Base-by-base conservation (phyloP, 768 basidiomycete species). In the Suillus paluster region DNA sequence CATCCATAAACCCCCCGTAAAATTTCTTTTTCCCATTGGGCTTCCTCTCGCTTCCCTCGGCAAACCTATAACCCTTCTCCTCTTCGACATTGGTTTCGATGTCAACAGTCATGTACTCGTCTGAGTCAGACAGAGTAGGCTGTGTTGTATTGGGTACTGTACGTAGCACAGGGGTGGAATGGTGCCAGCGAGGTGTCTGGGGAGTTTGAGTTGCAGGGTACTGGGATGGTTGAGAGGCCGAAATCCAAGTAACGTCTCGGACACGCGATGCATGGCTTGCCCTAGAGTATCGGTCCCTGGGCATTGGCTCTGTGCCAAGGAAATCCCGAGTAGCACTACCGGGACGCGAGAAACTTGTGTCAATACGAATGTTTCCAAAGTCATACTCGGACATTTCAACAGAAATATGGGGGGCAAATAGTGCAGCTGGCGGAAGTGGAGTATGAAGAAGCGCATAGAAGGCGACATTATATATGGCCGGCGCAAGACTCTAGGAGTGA, bases 41-140 rank as follows among this genome's bases (percentile, higher is more conserved):
- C 10, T 67, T 67, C 66, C 71, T 76, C 65, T 66, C 69, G 56
- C 70, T 67, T 66, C 65, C 25, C 56, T 73, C 73, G 56, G 55
- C 68, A 62, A 66, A 60, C 8, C 75, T 73, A 56, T 70, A 58
- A 10, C 60, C 67, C 49, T 75, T 68, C 33, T 53, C 62, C n/a
- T 63, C 41, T 3, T 73, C 72, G 34, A 66, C 69, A 23, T 61
- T 61, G 52, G 67, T 65, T 5, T 68, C 70, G 5, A 75, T 65
- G 30, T 61, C 72, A 64, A 75, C 71, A 5, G 73, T 75, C 73
- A 75, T 76, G 59, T 75, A 75, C 52, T 76, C 75, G 19, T 75
- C 73, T 8, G 73, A 73, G 44, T 75, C 73, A 33, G 73, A 61
- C 19, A 76, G 68, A 14, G 73, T 75, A 39, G 71, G 69, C 0